Evolutionary conservation across 352 stramenopile species (phyloP).

Genomic region (Phytophthora crassamura): DNA sequence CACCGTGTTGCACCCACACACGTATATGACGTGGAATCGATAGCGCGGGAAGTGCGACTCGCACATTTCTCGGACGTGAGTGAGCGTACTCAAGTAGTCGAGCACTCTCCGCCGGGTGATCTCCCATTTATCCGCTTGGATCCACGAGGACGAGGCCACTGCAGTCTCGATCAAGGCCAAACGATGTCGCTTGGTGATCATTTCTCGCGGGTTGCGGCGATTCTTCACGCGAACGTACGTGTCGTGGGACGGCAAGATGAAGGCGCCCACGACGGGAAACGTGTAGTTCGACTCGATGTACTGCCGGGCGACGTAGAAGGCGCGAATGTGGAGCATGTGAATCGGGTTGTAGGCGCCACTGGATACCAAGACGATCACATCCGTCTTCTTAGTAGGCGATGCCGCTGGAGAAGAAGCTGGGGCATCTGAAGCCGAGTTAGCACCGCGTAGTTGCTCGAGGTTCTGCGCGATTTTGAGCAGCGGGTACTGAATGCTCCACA

Average conservation of each 20-base stretch:
- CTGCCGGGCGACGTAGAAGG: constrained; percentile 79
- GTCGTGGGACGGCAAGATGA: constrained; percentile 82
- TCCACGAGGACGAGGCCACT: constrained; percentile 75
- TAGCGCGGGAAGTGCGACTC: constrained; percentile 66
- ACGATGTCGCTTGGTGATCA: constrained; percentile 79
- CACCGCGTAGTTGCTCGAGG: constrained; percentile 49
- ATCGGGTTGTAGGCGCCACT: constrained; percentile 82
- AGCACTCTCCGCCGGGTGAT: constrained; percentile 76
- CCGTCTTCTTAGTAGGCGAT: constrained; percentile 41
- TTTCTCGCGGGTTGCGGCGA: constrained; percentile 69
- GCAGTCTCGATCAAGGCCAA: constrained; percentile 70
- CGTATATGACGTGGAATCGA: constrained; percentile 79
- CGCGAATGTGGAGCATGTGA: constrained; percentile 80
- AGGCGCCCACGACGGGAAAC: constrained; percentile 77
- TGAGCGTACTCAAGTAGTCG: constrained; percentile 81
- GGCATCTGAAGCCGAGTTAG: not conserved
- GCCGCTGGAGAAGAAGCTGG: constrained; percentile 8
- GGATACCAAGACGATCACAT: constrained; percentile 79
- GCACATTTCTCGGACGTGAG: constrained; percentile 78
- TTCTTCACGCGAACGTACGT: constrained; percentile 81
- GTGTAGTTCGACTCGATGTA: constrained; percentile 84
- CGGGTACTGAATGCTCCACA: constrained; percentile 76
- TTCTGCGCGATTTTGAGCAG: constrained; percentile 75
- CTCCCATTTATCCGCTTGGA: constrained; percentile 88
- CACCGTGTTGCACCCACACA: constrained; percentile 81